Evolutionary conservation across 129 eudicot genomes (phyloP).

Genomic region (Erigeron canadensis): DNA sequence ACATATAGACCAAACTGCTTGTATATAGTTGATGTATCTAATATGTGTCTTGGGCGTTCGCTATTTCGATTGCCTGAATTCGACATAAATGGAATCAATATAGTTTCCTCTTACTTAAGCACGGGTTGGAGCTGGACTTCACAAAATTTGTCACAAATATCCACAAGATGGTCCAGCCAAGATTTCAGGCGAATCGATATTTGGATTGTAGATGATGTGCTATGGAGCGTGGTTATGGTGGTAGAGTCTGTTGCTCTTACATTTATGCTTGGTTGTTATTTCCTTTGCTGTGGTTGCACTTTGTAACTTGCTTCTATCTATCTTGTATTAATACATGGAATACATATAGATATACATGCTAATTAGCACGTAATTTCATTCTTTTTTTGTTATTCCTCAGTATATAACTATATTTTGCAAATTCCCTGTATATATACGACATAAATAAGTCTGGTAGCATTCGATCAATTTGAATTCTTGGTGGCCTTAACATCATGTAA

Average conservation of each 20-base stretch:
- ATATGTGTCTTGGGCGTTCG: slow-evolving; percentile 38
- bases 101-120: slow-evolving; percentile 30
- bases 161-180: slow-evolving; percentile 34
- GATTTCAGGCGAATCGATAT: slow-evolving; percentile 40
- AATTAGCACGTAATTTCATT: too few species aligned
- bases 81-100: slow-evolving; percentile 30
- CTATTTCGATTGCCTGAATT: slow-evolving; percentile 49
- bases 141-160: slow-evolving; percentile 34
- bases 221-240: slow-evolving; percentile 55
- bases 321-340: neutral
- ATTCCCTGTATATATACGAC: too few species aligned
- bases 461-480: too few species aligned
- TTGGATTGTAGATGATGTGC: slow-evolving; percentile 59
- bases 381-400: too few species aligned
- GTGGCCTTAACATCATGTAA: too few species aligned
- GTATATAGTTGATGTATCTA: neutral
- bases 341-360: too few species aligned
- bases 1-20: neutral
- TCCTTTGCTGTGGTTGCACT: slow-evolving; percentile 79
- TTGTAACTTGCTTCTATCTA: slow-evolving; percentile 26
- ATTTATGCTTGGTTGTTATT: slow-evolving; percentile 63
- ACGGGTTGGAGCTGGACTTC: slow-evolving; percentile 39
- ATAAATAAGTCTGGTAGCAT: too few species aligned
- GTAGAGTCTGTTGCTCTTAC: slow-evolving; percentile 60
- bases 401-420: too few species aligned